phyloP scores from a whole-genome alignment of 768 basidiomycete species.

The Kwoniella botswanensis region DNA sequence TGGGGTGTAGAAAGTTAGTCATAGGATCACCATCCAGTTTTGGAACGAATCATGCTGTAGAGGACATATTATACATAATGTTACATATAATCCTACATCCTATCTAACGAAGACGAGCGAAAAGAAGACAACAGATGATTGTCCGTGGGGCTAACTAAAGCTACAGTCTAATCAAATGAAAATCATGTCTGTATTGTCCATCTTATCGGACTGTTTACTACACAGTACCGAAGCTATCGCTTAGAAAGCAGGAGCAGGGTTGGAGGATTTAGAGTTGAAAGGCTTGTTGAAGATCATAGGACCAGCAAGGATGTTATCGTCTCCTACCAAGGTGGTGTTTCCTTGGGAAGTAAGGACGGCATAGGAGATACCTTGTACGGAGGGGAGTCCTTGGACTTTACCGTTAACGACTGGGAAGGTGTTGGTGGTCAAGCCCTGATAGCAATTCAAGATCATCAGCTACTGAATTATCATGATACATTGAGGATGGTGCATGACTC shows the following conservation, averaged over 20 bases:
- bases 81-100: not conserved
- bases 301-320: constrained; percentile 67
- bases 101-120: not conserved
- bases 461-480: not conserved
- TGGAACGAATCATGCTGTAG: not conserved
- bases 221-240: not conserved
- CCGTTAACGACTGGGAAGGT: constrained; percentile 60
- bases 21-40: too few relatives aligned
- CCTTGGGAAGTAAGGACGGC: constrained; percentile 61
- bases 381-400: constrained; percentile 47
- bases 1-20: too few relatives aligned
- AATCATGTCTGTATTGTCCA: not conserved
- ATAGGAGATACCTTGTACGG: constrained; percentile 63
- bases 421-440: constrained; percentile 61
- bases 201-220: not conserved
- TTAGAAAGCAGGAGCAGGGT: constrained; percentile 49
- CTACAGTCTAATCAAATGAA: constrained; percentile 18
- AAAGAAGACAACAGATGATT: not conserved
- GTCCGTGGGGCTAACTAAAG: constrained; percentile 26
- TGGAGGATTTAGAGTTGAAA: constrained; percentile 41
- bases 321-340: constrained; percentile 58
- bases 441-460: not conserved
- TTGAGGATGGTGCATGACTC: not conserved
- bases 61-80: not conserved
- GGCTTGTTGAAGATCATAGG: constrained; percentile 61